phyloP scores from a whole-genome alignment of 441 rosid species.

The Jatropha podagrica region DNA sequence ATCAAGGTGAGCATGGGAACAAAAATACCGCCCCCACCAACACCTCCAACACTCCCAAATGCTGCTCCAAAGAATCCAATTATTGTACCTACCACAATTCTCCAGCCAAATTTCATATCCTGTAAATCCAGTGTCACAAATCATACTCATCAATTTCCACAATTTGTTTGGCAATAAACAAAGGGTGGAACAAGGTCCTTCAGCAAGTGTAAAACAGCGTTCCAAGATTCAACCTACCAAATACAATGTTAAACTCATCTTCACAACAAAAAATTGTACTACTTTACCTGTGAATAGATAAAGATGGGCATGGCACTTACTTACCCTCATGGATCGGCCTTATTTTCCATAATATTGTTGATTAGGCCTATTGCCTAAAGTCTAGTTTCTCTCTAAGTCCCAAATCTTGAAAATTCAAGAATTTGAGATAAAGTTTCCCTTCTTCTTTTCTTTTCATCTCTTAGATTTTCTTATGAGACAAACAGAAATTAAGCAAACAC shows the following conservation, averaged over 20 bases:
- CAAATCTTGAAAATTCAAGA: not conserved
- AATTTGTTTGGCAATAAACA: not conserved
- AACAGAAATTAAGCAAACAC: not conserved
- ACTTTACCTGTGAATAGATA: not conserved
- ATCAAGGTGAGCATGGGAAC: conserved; percentile 51
- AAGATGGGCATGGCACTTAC: not conserved
- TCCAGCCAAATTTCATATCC: conserved; percentile 47
- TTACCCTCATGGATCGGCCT: not conserved
- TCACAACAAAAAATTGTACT: not conserved
- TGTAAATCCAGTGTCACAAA: conserved; percentile 11
- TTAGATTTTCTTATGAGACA: not conserved
- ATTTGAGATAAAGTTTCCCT: not conserved
- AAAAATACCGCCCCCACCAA: conserved; percentile 57
- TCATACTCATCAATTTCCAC: conserved; percentile 1
- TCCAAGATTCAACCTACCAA: not conserved
- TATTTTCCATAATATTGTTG: not conserved
- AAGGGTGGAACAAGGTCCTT: not conserved
- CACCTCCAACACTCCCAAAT: conserved; percentile 53
- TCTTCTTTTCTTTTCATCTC: not conserved
- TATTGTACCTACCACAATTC: conserved; percentile 41
- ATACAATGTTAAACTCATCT: not conserved
- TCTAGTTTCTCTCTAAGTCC: not conserved
- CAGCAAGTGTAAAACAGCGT: not conserved
- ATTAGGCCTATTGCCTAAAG: not conserved
- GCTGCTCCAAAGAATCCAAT: conserved; percentile 57